Conservation (phyloP, 2,329 filamentous ascomycete genomes). For the Pseudocercospora ulei region DNA sequence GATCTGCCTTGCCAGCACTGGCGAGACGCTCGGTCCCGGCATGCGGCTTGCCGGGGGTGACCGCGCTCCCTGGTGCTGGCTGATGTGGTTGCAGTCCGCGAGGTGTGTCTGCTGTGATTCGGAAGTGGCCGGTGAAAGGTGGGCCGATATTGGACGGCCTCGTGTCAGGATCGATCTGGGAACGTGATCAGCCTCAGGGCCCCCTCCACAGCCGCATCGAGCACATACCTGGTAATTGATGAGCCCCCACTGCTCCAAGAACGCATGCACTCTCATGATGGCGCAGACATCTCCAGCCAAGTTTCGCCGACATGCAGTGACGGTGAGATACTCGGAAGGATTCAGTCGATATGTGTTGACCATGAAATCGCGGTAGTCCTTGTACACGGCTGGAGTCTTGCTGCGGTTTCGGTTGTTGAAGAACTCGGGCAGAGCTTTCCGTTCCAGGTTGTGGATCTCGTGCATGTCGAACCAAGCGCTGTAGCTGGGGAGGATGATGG, state of each 20-base stretch:
- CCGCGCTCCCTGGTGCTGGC: conserved; percentile 63
- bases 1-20: conserved; percentile 62
- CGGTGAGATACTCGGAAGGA: conserved; percentile 89
- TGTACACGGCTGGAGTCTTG: conserved; percentile 95
- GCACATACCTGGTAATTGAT: conserved; percentile 86
- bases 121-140: conserved; percentile 95
- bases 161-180: conserved; percentile 86
- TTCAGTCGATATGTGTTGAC: conserved; percentile 98
- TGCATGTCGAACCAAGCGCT: conserved; percentile 99
- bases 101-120: conserved; percentile 88
- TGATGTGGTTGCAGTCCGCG: conserved; percentile 92
- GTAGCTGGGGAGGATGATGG: conserved; percentile 94
- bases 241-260: conserved; percentile 95
- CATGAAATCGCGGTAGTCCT: conserved; percentile 99
- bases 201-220: not conserved
- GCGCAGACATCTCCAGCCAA: conserved; percentile 95
- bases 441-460: conserved; percentile 77
- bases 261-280: conserved; percentile 97
- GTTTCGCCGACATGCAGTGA: conserved; percentile 90
- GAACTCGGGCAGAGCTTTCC: conserved; percentile 91
- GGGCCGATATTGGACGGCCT: conserved; percentile 90
- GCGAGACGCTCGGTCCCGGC: conserved; percentile 63
- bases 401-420: conserved; percentile 97
- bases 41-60: conserved; percentile 52
- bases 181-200: conserved; percentile 6